Base-by-base conservation (phyloP, 805 yeast genomes). In the Maudiozyma saulgeensis region DNA sequence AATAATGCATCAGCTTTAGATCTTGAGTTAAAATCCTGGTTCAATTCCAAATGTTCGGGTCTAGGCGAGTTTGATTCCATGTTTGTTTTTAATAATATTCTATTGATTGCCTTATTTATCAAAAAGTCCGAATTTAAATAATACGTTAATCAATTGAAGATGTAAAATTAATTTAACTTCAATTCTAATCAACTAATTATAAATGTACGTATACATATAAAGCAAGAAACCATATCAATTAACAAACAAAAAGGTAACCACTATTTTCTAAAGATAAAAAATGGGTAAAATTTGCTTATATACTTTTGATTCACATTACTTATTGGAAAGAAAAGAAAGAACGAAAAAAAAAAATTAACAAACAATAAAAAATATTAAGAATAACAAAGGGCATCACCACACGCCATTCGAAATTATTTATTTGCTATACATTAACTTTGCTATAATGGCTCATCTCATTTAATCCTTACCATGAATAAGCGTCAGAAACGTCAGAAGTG, bases 11-110 rank as follows among this genome's bases (percentile, higher is more conserved):
- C 49, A 4, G 32, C 12, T 21, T 49, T 46, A 5, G 39, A 18
- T 19, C n/a, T 4, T 53, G 45, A 15, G n/a, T n/a, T 28, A n/a
- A 37, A 19, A 15, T 19, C 16, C 11, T 23, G 28, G 45, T 54
- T 54, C 55, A 64, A 54, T 53, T 63, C 66, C 16, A 60, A 57
- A 47, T 62, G 63, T 53, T 64, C 68, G 31, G 67, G 66, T 47
- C 55, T 61, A 13, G 68, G 68, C 12, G 68, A 63, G 51, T 59
- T 57, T 46, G 62, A 51, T 50, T 61, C 64, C 66, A 63, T 63
- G n/a, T 4, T 42, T 8, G 6, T 35, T 15, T 15, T 4, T 35
- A 16, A 2, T 15, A 4, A 28, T 13, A 15, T 6, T 13, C 9
- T n/a, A 35, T 35, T 35, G 18, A 35, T 35, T n/a, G 11, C 9